Evolutionary conservation across 2,329 filamentous ascomycete genomes (phyloP).

Genomic region (Colletotrichum truncatum): DNA sequence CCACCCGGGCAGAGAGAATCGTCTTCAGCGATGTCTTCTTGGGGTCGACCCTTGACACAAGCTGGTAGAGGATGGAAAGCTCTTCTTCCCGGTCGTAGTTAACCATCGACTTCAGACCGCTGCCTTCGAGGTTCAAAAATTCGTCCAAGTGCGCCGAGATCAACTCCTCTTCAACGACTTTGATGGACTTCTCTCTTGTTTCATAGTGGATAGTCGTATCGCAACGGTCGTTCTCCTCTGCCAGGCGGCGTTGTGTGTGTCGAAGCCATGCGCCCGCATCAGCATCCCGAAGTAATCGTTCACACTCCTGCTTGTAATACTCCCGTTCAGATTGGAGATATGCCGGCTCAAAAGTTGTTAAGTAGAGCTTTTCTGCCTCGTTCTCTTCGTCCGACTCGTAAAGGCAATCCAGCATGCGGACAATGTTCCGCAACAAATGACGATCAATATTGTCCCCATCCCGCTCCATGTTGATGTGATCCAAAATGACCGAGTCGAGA

Average conservation of each 20-base stretch:
- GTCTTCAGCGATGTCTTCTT: slow-evolving; percentile 76
- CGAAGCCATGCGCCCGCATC: slow-evolving; percentile 86
- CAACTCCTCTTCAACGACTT: slow-evolving; percentile 82
- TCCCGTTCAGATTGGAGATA: slow-evolving; percentile 76
- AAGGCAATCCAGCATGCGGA: slow-evolving; percentile 88
- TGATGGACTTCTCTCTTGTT: slow-evolving; percentile 77
- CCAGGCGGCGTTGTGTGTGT: slow-evolving; percentile 77
- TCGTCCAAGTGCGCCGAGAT: slow-evolving; percentile 82
- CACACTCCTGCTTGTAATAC: slow-evolving; percentile 83
- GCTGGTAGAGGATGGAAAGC: slow-evolving; percentile 80
- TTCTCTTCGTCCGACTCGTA: slow-evolving; percentile 84
- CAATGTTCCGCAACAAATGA: slow-evolving; percentile 81
- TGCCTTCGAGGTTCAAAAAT: slow-evolving; percentile 84
- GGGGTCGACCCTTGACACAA: slow-evolving; percentile 80
- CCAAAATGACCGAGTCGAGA: slow-evolving; percentile 83
- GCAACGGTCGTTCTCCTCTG: slow-evolving; percentile 85
- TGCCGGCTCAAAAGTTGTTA: slow-evolving; percentile 81
- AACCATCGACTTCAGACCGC: slow-evolving; percentile 88
- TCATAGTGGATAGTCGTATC: slow-evolving; percentile 80
- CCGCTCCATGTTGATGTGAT: slow-evolving; percentile 92
- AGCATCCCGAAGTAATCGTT: slow-evolving; percentile 76
- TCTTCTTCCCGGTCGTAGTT: slow-evolving; percentile 86
- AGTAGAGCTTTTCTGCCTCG: slow-evolving; percentile 83
- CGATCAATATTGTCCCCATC: slow-evolving; percentile 90
- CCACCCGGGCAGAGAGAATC: slow-evolving; percentile 77